A percentile compares a stretch with the other conserved stretches of the same genome.
Conservation (phyloP, 345 rosid species). For the Nasturtium officinale region DNA sequence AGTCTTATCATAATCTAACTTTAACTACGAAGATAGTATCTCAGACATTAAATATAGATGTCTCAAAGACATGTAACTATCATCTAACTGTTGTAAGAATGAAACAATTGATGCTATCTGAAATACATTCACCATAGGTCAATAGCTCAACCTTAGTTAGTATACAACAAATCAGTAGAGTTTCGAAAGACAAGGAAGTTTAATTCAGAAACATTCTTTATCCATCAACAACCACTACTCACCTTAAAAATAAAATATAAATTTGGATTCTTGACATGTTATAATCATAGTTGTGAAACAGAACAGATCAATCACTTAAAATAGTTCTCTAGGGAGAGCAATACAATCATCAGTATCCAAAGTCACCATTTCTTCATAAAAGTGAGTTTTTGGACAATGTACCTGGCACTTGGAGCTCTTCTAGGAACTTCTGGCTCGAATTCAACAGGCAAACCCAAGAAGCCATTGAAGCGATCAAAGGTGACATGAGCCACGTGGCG, state of each 20-base stretch:
- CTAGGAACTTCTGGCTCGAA: constrained; percentile 85
- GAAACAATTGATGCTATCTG: constrained; percentile 3
- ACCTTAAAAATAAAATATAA: background rate
- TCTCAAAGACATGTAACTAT: constrained; percentile 5
- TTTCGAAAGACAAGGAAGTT: background rate
- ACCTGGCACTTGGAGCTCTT: constrained; percentile 93
- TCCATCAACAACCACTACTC: background rate
- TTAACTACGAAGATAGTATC: background rate
- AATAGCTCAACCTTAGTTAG: background rate
- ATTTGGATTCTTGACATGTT: background rate
- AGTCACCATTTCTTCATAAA: background rate
- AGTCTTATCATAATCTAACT: background rate
- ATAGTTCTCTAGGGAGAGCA: background rate
- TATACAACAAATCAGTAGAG: background rate
- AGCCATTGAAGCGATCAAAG: constrained; percentile 92
- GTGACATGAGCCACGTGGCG: constrained; percentile 93
- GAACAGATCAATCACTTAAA: background rate
- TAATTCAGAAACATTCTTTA: background rate
- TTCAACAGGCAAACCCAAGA: constrained; percentile 89
- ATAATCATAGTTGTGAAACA: background rate
- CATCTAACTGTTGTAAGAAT: background rate
- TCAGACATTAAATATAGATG: background rate
- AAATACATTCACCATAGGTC: constrained; percentile 5
- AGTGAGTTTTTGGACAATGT: constrained; percentile 23
- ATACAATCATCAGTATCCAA: background rate